Evolutionary conservation across 106 monocot species (phyloP), one percentile per base, ranked within the genome.

Genomic region (Platanthera guangdongensis): DNA sequence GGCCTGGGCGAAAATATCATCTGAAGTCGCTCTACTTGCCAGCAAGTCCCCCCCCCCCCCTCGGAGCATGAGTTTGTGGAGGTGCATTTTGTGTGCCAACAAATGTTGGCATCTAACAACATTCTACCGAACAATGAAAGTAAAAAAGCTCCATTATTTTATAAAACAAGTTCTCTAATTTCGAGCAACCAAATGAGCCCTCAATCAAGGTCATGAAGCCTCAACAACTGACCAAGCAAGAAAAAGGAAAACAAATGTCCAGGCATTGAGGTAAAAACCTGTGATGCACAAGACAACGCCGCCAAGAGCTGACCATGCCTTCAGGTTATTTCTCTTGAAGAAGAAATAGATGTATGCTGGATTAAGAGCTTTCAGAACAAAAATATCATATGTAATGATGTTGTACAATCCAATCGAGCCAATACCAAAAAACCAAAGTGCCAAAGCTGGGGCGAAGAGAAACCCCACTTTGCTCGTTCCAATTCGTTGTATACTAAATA

Each of bases 211-310:
- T 0, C 59, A 19, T 60, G 19, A 19, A 19, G 7, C 18, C 59
- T 21, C 18, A 60, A 60, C 59, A 60, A 60, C 19, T 14, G n/a
- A 55, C 55, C 3, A 21, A 60, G 2, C 8, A 60, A 22, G 21
- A 60, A 60, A 2, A 2, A 5, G 59, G 39, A 39, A 39, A 4
- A 49, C 19, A 3, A 65, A 22, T 62, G 62, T 67, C 7, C 14
- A 59, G 6, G 52, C 2, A 6, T 13, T 21, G 30, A 22, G 45
- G 69, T 25, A 55, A 7, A 32, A 68, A 95, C 95, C 95, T 85
- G 95, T 95, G 7, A 95, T 95, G 88, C 95, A 95, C 76, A 95
- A 77, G 69, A 95, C 95, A 82, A 87, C 87, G 62, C 95, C 95
- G 49, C 95, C 95, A 83, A 95, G 95, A 74, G 95, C 86, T 45